Conservation (phyloP, 441 rosid genomes). For the Populus hybrid region DNA sequence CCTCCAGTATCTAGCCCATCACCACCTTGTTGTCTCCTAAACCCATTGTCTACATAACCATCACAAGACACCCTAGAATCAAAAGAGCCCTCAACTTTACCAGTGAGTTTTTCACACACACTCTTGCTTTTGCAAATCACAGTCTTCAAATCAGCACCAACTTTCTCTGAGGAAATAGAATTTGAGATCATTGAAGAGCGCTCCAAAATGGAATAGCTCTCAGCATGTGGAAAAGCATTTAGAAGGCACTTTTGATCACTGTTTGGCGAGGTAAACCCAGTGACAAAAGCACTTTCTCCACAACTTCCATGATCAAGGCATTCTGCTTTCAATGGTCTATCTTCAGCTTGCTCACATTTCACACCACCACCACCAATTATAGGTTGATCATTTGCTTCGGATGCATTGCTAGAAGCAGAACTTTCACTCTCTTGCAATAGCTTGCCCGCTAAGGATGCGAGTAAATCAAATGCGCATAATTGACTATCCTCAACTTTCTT, state of each 20-base stretch:
- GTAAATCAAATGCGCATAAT: slow-evolving; percentile 58
- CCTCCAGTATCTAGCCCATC: slow-evolving; percentile 32
- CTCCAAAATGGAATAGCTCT: slow-evolving; percentile 44
- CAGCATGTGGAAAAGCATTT: slow-evolving; percentile 35
- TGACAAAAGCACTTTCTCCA: slow-evolving; percentile 27
- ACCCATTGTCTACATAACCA: slow-evolving; percentile 34
- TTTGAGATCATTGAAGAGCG: slow-evolving; percentile 32
- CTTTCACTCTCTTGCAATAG: slow-evolving; percentile 50
- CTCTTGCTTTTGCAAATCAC: slow-evolving; percentile 27
- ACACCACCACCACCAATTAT: slow-evolving; percentile 32
- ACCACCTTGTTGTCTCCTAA: slow-evolving; percentile 26
- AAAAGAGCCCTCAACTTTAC: slow-evolving; percentile 35
- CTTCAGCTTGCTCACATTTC: slow-evolving; percentile 26
- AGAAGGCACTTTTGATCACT: slow-evolving; percentile 39
- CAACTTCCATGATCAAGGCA: slow-evolving; percentile 50
- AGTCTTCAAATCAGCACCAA: slow-evolving; percentile 35
- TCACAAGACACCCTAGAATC: slow-evolving; percentile 28
- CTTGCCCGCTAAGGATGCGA: slow-evolving; percentile 72
- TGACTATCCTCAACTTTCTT: slow-evolving; percentile 42
- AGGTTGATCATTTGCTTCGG: slow-evolving; percentile 46
- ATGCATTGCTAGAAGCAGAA: slow-evolving; percentile 34
- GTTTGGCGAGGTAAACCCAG: slow-evolving; percentile 36
- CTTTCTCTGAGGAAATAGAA: slow-evolving; percentile 35
- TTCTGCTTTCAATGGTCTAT: slow-evolving; percentile 20
- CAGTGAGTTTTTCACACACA: slow-evolving; percentile 22